A percentile compares a stretch with the other conserved stretches of the same genome.
phyloP scores from a whole-genome alignment of 768 basidiomycete species.

The Kwoniella sp. region DNA sequence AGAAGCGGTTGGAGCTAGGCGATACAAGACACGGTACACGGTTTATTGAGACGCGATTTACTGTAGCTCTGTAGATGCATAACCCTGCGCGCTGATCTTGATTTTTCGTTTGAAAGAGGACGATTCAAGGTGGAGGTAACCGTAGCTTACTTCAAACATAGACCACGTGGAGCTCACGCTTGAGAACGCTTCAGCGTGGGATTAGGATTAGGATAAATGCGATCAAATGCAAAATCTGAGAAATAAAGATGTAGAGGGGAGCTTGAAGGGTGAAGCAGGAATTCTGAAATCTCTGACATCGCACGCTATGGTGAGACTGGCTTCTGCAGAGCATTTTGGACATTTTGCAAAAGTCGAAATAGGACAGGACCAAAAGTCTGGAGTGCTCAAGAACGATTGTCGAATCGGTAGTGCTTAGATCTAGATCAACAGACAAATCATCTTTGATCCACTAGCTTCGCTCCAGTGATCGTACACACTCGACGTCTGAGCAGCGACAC shows the following conservation, averaged over 20 bases:
- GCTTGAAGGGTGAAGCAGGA: background rate
- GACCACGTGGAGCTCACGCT: too few relatives aligned
- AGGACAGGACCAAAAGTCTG: too few relatives aligned
- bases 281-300: constrained; percentile 3
- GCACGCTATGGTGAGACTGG: too few relatives aligned
- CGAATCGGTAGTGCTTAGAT: too few relatives aligned
- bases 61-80: background rate
- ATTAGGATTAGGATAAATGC: background rate
- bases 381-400: too few relatives aligned
- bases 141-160: too few relatives aligned
- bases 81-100: background rate
- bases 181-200: too few relatives aligned
- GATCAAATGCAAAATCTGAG: background rate
- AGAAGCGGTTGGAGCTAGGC: background rate
- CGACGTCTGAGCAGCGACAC: too few relatives aligned
- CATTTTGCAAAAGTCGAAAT: background rate
- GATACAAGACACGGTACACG: background rate
- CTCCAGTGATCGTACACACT: too few relatives aligned
- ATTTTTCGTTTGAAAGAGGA: constrained; percentile 1
- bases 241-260: background rate
- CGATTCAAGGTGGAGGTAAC: background rate
- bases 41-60: background rate
- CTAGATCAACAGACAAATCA: too few relatives aligned
- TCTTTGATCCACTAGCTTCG: too few relatives aligned
- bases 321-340: background rate